These are phyloP conservation scores for Rhinocladiella mackenziei DNA, from an alignment of 2,329 filamentous ascomycete species.

Conservation along the genomic window DNA sequence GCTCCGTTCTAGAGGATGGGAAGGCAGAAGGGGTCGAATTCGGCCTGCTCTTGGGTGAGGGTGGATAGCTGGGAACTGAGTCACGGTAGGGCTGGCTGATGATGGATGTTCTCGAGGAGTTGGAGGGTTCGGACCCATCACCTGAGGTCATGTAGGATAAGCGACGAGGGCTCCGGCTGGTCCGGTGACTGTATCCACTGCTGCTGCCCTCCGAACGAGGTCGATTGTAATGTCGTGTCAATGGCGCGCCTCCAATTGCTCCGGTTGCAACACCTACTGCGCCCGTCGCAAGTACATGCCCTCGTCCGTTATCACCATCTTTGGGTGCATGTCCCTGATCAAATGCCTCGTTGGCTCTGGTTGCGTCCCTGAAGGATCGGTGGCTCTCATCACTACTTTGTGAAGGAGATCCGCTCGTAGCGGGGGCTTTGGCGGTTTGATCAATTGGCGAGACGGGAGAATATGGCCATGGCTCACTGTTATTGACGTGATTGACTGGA, in stretches of 20 bases:
- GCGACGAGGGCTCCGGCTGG: constrained; percentile 3
- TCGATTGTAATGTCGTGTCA: constrained; percentile 9
- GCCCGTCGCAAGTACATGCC: constrained; percentile 3
- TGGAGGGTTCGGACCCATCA: constrained; percentile 5
- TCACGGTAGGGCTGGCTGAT: constrained; percentile 9
- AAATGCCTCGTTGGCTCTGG: constrained; percentile 19
- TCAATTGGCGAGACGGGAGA: constrained; percentile 20
- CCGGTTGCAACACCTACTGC: constrained; percentile 11
- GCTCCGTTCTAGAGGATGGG: background rate
- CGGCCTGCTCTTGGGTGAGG: background rate
- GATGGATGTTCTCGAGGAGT: constrained; percentile 1
- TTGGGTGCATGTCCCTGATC: constrained; percentile 13
- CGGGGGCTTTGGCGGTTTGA: constrained; percentile 3
- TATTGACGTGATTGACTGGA: constrained; percentile 15
- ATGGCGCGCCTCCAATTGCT: constrained; percentile 9
- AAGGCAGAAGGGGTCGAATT: too few species aligned
- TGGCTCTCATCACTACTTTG: constrained; percentile 10
- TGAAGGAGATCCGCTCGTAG: background rate
- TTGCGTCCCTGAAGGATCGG: constrained; percentile 13
- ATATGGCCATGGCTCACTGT: constrained; percentile 24
- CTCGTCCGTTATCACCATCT: background rate
- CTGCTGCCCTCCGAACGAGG: constrained; percentile 15
- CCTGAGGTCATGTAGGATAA: background rate
- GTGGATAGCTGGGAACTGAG: background rate
- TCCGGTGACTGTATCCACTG: constrained; percentile 6